Evolutionary conservation across 345 rosid species (phyloP).

Genomic region (Citrus reticulata): DNA sequence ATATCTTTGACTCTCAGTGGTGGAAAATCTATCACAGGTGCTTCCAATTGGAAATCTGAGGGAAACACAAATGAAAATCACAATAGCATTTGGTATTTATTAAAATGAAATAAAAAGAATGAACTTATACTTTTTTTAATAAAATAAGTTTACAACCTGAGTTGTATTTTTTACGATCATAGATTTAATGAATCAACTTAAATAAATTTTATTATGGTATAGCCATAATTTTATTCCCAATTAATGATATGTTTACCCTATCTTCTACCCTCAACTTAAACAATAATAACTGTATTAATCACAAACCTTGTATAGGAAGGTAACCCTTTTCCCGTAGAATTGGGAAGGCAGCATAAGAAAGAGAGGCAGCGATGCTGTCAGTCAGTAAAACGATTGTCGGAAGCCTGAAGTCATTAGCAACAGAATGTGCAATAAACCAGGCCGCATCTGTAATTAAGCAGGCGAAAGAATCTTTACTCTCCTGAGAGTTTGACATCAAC

Average conservation of each 20-base stretch:
- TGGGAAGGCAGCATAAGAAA: slow-evolving; percentile 17
- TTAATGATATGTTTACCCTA: too few relatives aligned
- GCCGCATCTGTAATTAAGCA: slow-evolving; percentile 50
- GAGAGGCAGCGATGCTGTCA: slow-evolving; percentile 23
- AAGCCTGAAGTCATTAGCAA: slow-evolving; percentile 36
- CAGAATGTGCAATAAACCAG: slow-evolving; percentile 31
- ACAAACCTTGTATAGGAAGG: slow-evolving; percentile 28
- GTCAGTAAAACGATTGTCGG: slow-evolving; percentile 47
- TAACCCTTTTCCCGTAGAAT: slow-evolving; percentile 27
- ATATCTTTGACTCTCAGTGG: slow-evolving; percentile 46
- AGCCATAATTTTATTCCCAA: too few relatives aligned
- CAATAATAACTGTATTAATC: too few relatives aligned
- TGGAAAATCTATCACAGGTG: slow-evolving; percentile 34
- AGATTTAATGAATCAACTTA: too few relatives aligned
- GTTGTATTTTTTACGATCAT: too few relatives aligned
- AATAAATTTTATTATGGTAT: too few relatives aligned
- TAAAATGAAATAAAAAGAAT: too few relatives aligned
- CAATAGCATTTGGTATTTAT: not conserved
- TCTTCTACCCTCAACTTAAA: too few relatives aligned
- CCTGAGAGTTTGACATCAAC: slow-evolving; percentile 15
- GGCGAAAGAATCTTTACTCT: slow-evolving; percentile 28
- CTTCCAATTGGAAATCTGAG: slow-evolving; percentile 38
- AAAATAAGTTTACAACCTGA: too few relatives aligned
- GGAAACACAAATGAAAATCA: not conserved
- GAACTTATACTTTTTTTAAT: too few relatives aligned